Evolutionary conservation across 2,329 filamentous ascomycete genomes (phyloP).

Genomic region (Diplocarpon mali): DNA sequence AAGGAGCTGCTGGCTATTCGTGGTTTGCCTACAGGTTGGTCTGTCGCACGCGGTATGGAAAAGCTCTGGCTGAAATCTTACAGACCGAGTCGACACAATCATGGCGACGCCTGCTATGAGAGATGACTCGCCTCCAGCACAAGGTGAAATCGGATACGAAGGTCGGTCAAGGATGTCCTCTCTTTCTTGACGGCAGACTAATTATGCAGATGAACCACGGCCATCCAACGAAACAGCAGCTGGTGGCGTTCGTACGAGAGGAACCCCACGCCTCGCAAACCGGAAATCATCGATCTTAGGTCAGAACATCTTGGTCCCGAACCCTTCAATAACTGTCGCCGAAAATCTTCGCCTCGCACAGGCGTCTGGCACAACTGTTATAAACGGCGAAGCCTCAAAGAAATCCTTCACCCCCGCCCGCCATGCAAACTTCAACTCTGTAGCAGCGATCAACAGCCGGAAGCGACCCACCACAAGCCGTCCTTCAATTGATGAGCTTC

Average conservation of each 20-base stretch:
- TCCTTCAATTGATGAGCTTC: not conserved
- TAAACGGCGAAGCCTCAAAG: not conserved
- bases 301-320: not conserved
- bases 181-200: not conserved
- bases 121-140: not conserved
- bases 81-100: not conserved
- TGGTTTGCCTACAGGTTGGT: not conserved
- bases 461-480: constrained; percentile 1
- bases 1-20: not conserved
- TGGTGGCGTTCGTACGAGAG: not conserved
- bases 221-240: not conserved
- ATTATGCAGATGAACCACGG: not conserved
- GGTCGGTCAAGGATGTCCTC: not conserved
- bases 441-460: not conserved
- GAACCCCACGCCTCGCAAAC: not conserved
- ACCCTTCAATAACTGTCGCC: not conserved
- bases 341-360: not conserved
- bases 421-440: not conserved
- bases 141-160: not conserved
- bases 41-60: not conserved
- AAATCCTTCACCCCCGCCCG: not conserved
- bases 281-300: not conserved
- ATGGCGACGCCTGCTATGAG: not conserved
- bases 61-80: not conserved
- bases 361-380: not conserved